Evolutionary conservation across 345 rosid species (phyloP), one percentile per base, ranked within the genome.

Genomic region (Microthlaspi erraticum): DNA sequence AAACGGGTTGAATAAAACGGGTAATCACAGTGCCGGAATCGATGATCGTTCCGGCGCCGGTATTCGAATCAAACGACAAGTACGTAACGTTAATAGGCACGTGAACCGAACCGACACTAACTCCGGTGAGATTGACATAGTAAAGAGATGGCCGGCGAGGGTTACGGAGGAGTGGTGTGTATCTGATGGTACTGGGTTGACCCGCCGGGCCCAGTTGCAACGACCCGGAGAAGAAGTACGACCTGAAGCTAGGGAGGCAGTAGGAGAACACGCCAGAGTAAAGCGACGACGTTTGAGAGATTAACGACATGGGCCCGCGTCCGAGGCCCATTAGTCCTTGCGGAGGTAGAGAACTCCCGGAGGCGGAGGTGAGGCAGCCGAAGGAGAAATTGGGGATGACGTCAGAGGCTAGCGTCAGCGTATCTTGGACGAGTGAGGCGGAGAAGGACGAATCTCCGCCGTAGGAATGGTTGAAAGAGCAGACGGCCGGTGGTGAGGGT

Each of bases 21-120:
- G 98, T 93, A 46, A 92, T 88, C 0, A 90, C 97, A 1, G 95
- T 88, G 2, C 98, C 98, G 19, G 96, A 92, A 36, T 92, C 98
- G 2, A 92, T 80, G 38, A 89, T 82, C 20, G 98, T 93, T 6
- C 97, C 95, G 0, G 93, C 86, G 2, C 97, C 97, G 0, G 97
- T 78, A 38, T 7, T 79, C 0, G 93, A 81, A 88, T 90, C 71
- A 54, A 93, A 86, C 4, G 79, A 11, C 14, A 88, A 77, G 19
- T 37, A 78, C 13, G 68, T 79, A 4, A 77, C 78, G 64, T 77
- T 78, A 26, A 88, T 38, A 23, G 87, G 90, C 1, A 88, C 86
- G 1, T 1, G 64, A 34, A 80, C 81, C 41, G 80, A 74, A 9
- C 96, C 96, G 1, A 93, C 89, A 32, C 95, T 92, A 8, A 92